Base-by-base conservation (phyloP, 31 red algal species). In the Odonthalia washingtoniensis region DNA sequence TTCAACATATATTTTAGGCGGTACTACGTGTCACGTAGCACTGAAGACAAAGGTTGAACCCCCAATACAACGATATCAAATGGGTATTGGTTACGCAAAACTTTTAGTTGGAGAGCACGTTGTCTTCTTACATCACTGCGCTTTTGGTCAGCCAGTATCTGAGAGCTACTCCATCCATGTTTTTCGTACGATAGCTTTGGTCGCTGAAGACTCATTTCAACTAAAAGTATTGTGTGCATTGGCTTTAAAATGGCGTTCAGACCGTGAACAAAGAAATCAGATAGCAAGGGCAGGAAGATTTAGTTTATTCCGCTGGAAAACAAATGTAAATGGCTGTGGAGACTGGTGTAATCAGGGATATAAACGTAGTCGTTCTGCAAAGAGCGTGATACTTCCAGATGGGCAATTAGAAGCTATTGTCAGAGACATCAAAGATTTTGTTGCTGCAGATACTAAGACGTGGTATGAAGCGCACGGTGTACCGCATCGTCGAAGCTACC, bases 401-500 rank as follows among this genome's bases (percentile, higher is more conserved):
- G 90, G 80, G 6, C 84, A 89, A 62, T 53, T 91, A 49, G 74
- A 91, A 46, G 27, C 63, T 4, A 85, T 95, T 66, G 72, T 95
- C 28, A 68, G 75, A 1, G 94, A 95, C 62, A 87, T 95, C 40
- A 69, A 70, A 14, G 82, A 86, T 31, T 95, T 95, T 80, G 57
- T 85, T 34, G 76, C 89, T 16, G 39, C 67, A 42, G 75, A 86
- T 76, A 89, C 89, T 26, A 92, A 89, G 45, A 65, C 68, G 1
- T 95, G 94, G 94, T 95, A 95, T 62, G 72, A 86, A 41, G 17
- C 45, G 1, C 89, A 92, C 45, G 94, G 94, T 6, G 44, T 96
- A 26, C 90, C 94, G 32, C 87, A 90, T 70, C 77, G 94, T 40
- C 75, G 94, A 27, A 87, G 81, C 44, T 96, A 86, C 80, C 66